Evolutionary conservation across 495 filamentous ascomycete genomes (phyloP).

Genomic region (Xylaria longipes): DNA sequence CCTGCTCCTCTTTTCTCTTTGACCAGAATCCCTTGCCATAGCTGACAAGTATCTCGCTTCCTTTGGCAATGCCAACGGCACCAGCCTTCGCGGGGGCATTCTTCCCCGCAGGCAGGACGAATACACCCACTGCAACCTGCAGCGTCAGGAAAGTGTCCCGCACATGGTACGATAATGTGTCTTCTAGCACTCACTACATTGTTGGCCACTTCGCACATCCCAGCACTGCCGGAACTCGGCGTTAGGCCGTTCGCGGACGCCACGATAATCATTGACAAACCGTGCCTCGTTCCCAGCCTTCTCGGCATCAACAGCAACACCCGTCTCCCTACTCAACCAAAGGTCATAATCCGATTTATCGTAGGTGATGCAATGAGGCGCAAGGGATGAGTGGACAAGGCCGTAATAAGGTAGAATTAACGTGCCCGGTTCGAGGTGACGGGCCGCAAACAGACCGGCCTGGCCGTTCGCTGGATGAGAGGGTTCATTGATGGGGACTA

Average conservation of each 20-base stretch:
- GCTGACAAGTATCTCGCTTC: constrained; percentile 67
- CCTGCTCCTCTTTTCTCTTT: constrained; percentile 27
- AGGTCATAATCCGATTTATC: constrained; percentile 70
- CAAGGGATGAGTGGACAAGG: constrained; percentile 57
- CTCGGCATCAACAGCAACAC: constrained; percentile 68
- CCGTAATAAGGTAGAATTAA: constrained; percentile 74
- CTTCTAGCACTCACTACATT: constrained; percentile 39
- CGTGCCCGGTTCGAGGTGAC: constrained; percentile 59
- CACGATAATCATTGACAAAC: constrained; percentile 78
- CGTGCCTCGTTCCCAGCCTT: constrained; percentile 70
- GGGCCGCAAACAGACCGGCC: constrained; percentile 68
- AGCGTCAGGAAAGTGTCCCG: constrained; percentile 24
- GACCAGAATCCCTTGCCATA: constrained; percentile 77
- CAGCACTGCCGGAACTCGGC: constrained; percentile 66
- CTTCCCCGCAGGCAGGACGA: constrained; percentile 63
- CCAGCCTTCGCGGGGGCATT: constrained; percentile 53
- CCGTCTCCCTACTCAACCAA: constrained; percentile 61
- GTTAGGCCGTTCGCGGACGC: constrained; percentile 61
- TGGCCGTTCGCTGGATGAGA: constrained; percentile 70
- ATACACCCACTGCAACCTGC: constrained; percentile 57
- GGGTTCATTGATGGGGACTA: constrained; percentile 58
- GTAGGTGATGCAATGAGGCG: constrained; percentile 42
- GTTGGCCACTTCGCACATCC: constrained; percentile 54
- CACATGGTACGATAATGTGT: background rate
- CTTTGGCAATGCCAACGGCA: constrained; percentile 55